phyloP scores from a whole-genome alignment of 441 rosid genomes.

The Gossypium schwendimanii region DNA sequence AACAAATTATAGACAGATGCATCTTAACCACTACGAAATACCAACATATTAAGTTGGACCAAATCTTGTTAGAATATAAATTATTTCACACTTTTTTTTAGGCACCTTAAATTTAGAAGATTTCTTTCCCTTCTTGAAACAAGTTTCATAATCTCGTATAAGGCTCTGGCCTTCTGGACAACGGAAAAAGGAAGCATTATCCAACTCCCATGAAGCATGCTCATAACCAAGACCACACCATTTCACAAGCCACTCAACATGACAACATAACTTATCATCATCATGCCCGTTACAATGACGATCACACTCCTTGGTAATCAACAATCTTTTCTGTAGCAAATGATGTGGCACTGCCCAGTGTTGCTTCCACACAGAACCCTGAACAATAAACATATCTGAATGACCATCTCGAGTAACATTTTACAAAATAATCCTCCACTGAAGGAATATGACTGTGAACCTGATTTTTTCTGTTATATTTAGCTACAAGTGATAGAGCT shows the following conservation, averaged over 20 bases:
- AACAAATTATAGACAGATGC: not conserved
- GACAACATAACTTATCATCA: conserved; percentile 15
- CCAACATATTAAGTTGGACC: not conserved
- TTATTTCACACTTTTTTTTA: not conserved
- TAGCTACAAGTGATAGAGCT: conserved; percentile 37
- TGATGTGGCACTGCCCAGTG: conserved; percentile 51
- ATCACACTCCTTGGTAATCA: conserved; percentile 19
- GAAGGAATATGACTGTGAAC: conserved; percentile 17
- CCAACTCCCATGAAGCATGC: conserved; percentile 60
- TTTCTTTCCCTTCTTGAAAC: conserved; percentile 21
- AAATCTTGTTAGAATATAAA: not conserved
- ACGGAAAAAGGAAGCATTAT: conserved; percentile 32
- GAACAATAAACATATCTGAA: conserved; percentile 14
- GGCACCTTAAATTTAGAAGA: conserved; percentile 28
- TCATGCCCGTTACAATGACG: not conserved
- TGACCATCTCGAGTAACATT: not conserved
- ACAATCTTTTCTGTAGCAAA: conserved; percentile 34
- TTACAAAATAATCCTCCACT: not conserved
- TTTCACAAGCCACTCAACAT: conserved; percentile 56
- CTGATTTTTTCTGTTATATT: conserved; percentile 37
- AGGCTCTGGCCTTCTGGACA: conserved; percentile 34
- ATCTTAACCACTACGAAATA: not conserved
- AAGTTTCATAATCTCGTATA: conserved; percentile 38
- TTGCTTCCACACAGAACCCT: conserved; percentile 36
- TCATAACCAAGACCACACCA: conserved; percentile 60